A percentile compares a stretch with the other conserved stretches of the same genome.
Evolutionary conservation across 805 yeast genomes (phyloP).

Genomic region (Yarrowia keelungensis): DNA sequence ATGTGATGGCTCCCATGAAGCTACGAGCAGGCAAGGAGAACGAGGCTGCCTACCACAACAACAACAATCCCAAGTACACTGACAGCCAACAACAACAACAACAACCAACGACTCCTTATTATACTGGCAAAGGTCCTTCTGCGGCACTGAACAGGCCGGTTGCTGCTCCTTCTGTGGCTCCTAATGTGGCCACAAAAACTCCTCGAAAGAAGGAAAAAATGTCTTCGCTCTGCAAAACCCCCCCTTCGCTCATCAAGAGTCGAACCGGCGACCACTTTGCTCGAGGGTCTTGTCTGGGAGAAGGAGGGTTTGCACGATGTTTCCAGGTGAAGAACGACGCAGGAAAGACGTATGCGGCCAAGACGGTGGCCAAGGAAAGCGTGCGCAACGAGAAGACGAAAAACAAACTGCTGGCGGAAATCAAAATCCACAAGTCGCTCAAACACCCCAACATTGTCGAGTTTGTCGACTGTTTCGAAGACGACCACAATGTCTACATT

Average conservation of each 20-base stretch:
- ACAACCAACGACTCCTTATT: slow-evolving; percentile 17
- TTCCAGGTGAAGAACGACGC: slow-evolving; percentile 92
- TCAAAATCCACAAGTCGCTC: slow-evolving; percentile 91
- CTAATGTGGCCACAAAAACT: slow-evolving; percentile 24
- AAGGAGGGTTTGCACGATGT: slow-evolving; percentile 98
- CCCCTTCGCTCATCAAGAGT: slow-evolving; percentile 90
- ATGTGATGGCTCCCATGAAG: slow-evolving; percentile 15
- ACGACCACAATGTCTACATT: slow-evolving; percentile 91
- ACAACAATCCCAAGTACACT: not conserved
- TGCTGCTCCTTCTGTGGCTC: slow-evolving; percentile 2
- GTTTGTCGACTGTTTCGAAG: slow-evolving; percentile 96
- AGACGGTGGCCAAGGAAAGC: slow-evolving; percentile 96
- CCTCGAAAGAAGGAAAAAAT: slow-evolving; percentile 72
- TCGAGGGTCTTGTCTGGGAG: slow-evolving; percentile 90
- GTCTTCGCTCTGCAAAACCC: slow-evolving; percentile 90
- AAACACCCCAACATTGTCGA: slow-evolving; percentile 88
- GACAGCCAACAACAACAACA: not conserved
- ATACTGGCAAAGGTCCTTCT: slow-evolving; percentile 4
- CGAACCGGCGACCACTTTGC: slow-evolving; percentile 87
- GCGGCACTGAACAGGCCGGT: not conserved
- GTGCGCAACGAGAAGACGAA: slow-evolving; percentile 90
- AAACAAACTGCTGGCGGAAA: slow-evolving; percentile 79
- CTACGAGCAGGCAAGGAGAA: slow-evolving; percentile 35
- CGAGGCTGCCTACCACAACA: slow-evolving; percentile 17
- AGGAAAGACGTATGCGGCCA: slow-evolving; percentile 92